A percentile compares a stretch with the other conserved stretches of the same genome.
phyloP scores from a whole-genome alignment of 306 rosid genomes.

The Macrotyloma uniflorum region DNA sequence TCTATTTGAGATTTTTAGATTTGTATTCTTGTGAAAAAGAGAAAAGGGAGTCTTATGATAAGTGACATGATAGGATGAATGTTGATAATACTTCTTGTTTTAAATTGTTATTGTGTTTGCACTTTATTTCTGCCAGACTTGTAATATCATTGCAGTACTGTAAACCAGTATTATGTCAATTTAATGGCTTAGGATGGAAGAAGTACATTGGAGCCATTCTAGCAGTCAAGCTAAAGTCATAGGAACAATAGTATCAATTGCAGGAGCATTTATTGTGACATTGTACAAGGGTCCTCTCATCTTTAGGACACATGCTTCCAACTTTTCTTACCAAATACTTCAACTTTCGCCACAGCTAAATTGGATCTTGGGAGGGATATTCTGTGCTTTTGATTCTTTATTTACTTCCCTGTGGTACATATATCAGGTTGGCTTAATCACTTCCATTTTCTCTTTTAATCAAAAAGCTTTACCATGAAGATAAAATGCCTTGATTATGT shows the following conservation, averaged over 20 bases:
- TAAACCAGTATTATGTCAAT: neutral
- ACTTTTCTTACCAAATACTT: neutral
- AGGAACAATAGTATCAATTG: conserved; percentile 49
- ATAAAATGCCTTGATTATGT: too few species aligned
- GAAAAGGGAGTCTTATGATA: too few species aligned
- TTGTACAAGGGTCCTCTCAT: conserved; percentile 54
- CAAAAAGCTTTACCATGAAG: neutral
- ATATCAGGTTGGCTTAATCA: conserved; percentile 42
- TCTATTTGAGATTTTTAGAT: too few species aligned
- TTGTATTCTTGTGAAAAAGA: too few species aligned
- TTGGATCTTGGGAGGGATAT: conserved; percentile 50
- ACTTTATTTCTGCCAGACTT: too few species aligned
- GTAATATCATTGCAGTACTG: neutral
- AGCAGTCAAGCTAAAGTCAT: conserved; percentile 52
- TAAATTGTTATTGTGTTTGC: too few species aligned
- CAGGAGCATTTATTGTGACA: conserved; percentile 54
- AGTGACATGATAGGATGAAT: too few species aligned
- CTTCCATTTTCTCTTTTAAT: neutral
- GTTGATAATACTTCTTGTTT: too few species aligned
- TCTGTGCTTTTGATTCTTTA: conserved; percentile 36
- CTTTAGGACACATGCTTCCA: neutral
- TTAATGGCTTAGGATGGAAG: conserved; percentile 53
- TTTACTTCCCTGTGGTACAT: conserved; percentile 45
- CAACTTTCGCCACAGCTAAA: conserved; percentile 27
- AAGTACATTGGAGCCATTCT: conserved; percentile 37